Conservation (phyloP, 331 rosid species). For the Malus hybrid region DNA sequence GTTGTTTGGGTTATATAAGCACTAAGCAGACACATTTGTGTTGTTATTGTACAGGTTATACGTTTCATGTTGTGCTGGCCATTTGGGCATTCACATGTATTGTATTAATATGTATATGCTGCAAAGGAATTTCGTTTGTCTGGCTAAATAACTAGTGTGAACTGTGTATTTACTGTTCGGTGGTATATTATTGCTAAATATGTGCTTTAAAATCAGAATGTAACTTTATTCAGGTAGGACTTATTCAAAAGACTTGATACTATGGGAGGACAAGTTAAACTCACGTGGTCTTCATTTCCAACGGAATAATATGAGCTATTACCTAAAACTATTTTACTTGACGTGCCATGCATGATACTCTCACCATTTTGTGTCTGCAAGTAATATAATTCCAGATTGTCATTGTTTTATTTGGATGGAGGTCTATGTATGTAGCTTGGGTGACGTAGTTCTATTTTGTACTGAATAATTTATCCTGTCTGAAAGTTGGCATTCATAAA, state of each 20-base stretch:
- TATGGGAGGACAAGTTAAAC: too few relatives aligned
- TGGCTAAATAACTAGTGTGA: background rate
- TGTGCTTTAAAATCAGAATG: too few relatives aligned
- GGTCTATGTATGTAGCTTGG: background rate
- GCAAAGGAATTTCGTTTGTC: background rate
- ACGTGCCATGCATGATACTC: background rate
- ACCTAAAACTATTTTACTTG: background rate
- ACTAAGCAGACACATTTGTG: background rate
- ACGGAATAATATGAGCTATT: background rate
- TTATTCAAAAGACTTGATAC: too few relatives aligned
- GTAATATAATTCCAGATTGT: background rate
- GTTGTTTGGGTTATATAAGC: background rate
- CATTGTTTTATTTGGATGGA: background rate
- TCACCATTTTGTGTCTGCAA: background rate
- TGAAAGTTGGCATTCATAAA: background rate
- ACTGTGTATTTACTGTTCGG: background rate
- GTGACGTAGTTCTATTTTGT: background rate
- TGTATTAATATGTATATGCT: background rate
- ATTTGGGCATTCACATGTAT: background rate
- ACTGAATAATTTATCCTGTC: background rate
- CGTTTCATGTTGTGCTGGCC: background rate
- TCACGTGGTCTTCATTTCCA: background rate
- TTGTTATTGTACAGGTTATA: background rate
- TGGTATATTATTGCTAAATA: too few relatives aligned
- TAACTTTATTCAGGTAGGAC: too few relatives aligned